These are phyloP conservation scores for Pachysandra terminalis DNA, from an alignment of 164 flowering plant genomes.

Conservation along the genomic window DNA sequence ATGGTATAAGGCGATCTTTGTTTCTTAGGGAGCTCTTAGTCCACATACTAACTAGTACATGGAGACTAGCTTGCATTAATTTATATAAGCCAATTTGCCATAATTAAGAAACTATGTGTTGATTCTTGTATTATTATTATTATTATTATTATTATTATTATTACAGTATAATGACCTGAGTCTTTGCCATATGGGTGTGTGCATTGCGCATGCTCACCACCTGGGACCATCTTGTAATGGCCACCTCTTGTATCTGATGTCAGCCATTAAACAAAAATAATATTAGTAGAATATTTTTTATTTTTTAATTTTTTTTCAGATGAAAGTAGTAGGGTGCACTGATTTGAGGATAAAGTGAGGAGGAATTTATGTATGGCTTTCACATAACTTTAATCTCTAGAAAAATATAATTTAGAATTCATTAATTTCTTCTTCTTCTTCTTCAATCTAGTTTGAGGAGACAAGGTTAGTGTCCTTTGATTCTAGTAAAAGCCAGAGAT, in stretches of 20 bases:
- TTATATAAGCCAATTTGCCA: constrained; percentile 15
- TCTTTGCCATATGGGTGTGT: constrained; percentile 29
- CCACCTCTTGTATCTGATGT: constrained; percentile 28
- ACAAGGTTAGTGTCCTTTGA: too few relatives aligned
- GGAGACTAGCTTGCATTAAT: constrained; percentile 14
- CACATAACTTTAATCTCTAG: too few relatives aligned
- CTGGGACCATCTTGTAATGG: constrained; percentile 15
- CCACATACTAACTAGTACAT: constrained; percentile 12
- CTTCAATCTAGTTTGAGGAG: too few relatives aligned
- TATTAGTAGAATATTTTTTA: too few relatives aligned
- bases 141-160: too few relatives aligned
- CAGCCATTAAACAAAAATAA: constrained; percentile 21
- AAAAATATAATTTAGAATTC: too few relatives aligned
- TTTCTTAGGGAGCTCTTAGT: not conserved
- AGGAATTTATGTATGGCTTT: too few relatives aligned
- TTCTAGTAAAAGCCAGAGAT: too few relatives aligned
- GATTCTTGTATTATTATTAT: constrained; percentile 13
- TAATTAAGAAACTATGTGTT: constrained; percentile 2
- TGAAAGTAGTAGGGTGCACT: too few relatives aligned
- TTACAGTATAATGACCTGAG: constrained; percentile 13
- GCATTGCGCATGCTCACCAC: constrained; percentile 10
- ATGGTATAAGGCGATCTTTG: not conserved
- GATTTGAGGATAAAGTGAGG: too few relatives aligned
- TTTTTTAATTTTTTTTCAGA: too few relatives aligned
- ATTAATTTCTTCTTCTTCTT: too few relatives aligned